phyloP scores from a whole-genome alignment of 139 green algal genomes.

The Limnomonas spitsbergensis region DNA sequence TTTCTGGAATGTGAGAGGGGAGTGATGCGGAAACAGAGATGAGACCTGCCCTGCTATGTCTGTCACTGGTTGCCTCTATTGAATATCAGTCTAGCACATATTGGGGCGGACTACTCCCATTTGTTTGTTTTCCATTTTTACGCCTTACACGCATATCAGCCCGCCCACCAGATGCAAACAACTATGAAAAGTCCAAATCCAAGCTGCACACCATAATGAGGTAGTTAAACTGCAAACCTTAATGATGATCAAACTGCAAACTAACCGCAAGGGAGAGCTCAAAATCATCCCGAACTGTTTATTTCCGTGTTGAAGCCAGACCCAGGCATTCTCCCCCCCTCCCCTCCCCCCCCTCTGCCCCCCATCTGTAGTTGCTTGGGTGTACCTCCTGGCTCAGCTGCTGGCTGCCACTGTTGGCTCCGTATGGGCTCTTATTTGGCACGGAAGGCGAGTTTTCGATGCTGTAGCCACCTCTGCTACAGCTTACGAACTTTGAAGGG shows the following conservation, averaged over 20 bases:
- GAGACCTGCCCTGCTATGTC: neutral
- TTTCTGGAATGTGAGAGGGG: slow-evolving; percentile 25
- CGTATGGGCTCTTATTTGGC: slow-evolving; percentile 25
- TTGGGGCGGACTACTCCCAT: neutral
- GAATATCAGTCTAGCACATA: neutral
- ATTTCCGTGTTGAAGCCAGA: neutral
- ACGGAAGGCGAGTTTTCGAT: slow-evolving; percentile 31
- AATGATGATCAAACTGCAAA: neutral
- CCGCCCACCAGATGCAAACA: no score
- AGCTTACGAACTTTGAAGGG: no score
- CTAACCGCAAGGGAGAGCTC: neutral
- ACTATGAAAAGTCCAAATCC: no score
- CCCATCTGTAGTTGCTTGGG: slow-evolving; percentile 16
- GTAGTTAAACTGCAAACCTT: neutral
- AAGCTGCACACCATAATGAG: neutral
- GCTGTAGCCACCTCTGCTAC: no score
- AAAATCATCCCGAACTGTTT: neutral
- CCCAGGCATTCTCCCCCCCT: no score
- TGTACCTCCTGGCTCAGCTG: slow-evolving; percentile 37
- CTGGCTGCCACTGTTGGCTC: slow-evolving; percentile 20
- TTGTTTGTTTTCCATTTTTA: neutral
- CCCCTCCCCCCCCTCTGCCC: neutral
- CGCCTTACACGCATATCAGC: no score
- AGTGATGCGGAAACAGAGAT: slow-evolving; percentile 18
- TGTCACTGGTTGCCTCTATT: neutral